Conservation (phyloP, 1,284 basidiomycete genomes). For the Anthracocystis walkeri region DNA sequence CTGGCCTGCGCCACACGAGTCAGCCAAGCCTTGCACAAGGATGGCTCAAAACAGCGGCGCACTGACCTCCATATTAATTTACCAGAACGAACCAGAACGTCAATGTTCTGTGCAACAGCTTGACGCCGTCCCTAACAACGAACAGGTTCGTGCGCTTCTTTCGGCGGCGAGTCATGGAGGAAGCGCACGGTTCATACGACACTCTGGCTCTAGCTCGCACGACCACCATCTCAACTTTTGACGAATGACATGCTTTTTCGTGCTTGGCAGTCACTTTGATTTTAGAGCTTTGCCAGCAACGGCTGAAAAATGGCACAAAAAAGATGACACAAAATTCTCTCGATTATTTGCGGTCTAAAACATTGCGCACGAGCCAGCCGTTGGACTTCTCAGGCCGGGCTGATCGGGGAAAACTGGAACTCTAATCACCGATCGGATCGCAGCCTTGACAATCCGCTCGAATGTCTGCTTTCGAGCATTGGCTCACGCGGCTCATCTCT, state of each 20-base stretch:
- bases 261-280: background rate
- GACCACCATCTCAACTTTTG: conserved; percentile 6
- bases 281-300: background rate
- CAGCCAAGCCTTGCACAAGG: background rate
- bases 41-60: background rate
- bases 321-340: conserved; percentile 2
- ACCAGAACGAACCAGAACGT: background rate
- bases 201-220: conserved; percentile 3
- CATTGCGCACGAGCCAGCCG: conserved; percentile 13
- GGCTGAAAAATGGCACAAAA: conserved; percentile 2
- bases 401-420: too few relatives aligned
- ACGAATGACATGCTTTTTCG: background rate
- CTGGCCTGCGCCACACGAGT: background rate
- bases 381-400: too few relatives aligned
- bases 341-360: too few relatives aligned
- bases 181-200: conserved; percentile 9
- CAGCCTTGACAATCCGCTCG: too few relatives aligned
- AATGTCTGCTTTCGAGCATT: too few relatives aligned
- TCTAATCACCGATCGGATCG: too few relatives aligned
- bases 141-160: too few relatives aligned
- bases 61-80: background rate
- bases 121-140: too few relatives aligned
- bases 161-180: background rate
- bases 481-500: too few relatives aligned
- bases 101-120: too few relatives aligned